These are phyloP conservation scores for Haplosporangium gracile DNA, from an alignment of 192 early-diverging fungal species.

Conservation along the genomic window DNA sequence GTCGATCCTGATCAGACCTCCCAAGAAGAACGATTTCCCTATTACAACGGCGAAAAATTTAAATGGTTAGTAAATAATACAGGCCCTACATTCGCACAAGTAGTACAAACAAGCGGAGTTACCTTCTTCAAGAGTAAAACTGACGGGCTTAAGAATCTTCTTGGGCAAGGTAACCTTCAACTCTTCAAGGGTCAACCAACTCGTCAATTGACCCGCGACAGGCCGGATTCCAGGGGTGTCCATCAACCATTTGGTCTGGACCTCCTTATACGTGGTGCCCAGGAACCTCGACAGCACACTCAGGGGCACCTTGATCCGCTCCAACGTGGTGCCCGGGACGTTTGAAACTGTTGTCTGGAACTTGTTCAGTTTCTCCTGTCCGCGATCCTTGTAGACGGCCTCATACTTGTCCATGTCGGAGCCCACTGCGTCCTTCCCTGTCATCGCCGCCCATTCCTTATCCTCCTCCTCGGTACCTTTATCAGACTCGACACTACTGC, in stretches of 20 bases:
- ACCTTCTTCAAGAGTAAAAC: constrained; percentile 54
- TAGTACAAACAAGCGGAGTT: neutral
- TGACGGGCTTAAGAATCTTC: constrained; percentile 47
- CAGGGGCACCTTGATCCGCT: constrained; percentile 40
- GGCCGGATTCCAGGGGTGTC: constrained; percentile 48
- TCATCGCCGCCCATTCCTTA: constrained; percentile 39
- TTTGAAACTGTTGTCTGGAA: constrained; percentile 52
- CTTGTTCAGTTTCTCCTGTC: constrained; percentile 25
- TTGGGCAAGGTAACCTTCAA: constrained; percentile 44
- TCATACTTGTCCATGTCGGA: constrained; percentile 37
- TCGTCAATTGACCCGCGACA: constrained; percentile 19
- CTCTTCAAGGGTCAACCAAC: constrained; percentile 45
- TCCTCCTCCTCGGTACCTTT: neutral
- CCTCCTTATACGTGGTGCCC: constrained; percentile 29
- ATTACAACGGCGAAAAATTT: neutral
- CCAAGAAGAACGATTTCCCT: constrained; percentile 55
- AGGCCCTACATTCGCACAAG: neutral
- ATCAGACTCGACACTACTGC: too few relatives aligned
- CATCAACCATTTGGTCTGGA: constrained; percentile 37
- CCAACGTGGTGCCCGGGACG: constrained; percentile 45
- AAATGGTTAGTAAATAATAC: neutral
- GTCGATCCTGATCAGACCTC: constrained; percentile 53
- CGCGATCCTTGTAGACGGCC: constrained; percentile 25
- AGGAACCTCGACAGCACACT: constrained; percentile 30
- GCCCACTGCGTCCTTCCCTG: constrained; percentile 18